Base-by-base conservation (phyloP, 177 flowering plant genomes). In the Vitis hybrid region DNA sequence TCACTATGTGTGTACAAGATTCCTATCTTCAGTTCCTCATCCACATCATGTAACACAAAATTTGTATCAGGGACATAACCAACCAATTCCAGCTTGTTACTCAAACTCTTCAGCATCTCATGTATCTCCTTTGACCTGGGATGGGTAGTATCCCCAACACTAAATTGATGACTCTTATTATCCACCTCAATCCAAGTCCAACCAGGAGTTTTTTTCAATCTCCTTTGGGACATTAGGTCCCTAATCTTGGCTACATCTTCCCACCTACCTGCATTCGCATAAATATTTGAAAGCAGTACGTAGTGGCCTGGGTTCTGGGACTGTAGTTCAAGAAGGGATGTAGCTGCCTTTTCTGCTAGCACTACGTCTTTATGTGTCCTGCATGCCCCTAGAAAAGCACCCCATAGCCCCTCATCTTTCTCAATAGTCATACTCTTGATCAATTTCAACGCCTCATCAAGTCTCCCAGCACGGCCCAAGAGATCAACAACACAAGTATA, bases 171-270 rank as follows among this genome's bases (percentile, higher is more conserved):
- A 20, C 80, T 73, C 21, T 70, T 76, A 55, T 79, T 68, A 30
- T 71, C 83, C 65, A 83, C 84, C 53, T 88, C 91, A 62, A 89
- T 80, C 84, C 88, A 87, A 65, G 88, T 86, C 70, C 82, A 80
- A 15, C 91, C 93, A 41, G 93, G 87, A 14, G 77, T 56, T 77
- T 89, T 89, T 68, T 85, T 81, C 41, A 88, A 52, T 15, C 76
- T 77, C 68, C 78, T 80, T 30, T 71, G 61, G 48, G 71, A 79
- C 87, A 89, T 84, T 53, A 75, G 58, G 21, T 82, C 78, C 79
- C 90, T 69, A 30, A 82, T 74, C 51, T 65, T 73, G 14, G 85
- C 81, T 73, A 87, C 80, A 56, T 82, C 80, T 41, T 84, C 77
- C 91, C 91, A 84, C 59, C 78, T 82, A 20, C 90, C 88, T 3